Evolutionary conservation across 768 basidiomycete genomes (phyloP), one percentile per base, ranked within the genome.

Genomic region (Pisolithus tinctorius): DNA sequence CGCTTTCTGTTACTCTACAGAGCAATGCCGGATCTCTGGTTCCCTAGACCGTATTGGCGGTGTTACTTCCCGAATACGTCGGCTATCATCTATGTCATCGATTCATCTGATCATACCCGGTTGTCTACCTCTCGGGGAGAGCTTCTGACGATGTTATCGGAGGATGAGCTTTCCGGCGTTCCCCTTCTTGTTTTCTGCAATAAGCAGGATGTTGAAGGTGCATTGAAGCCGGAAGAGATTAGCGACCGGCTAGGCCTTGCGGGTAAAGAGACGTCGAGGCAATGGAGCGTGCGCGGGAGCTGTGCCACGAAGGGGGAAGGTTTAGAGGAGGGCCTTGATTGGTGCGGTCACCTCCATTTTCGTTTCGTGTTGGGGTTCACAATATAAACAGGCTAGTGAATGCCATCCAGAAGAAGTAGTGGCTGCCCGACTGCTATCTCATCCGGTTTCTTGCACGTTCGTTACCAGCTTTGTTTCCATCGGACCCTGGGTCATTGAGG

Each of bases 51-150:
- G 46, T 96, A 95, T 67, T 96, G 93, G 96, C 82, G 96, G 37
- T 99, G 96, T 72, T 99, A 99, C 74, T 99, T 96, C 69, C 94
- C 94, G 11, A 96, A 97, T 67, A 97, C 95, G 3, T 93, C 94
- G 57, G 95, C 93, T 36, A 95, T 99, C 61, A 89, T 99, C 65
- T 99, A 95, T 69, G 96, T 99, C 57, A 98, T 99, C 62, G 93
- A 97, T 69, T 88, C 92, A 10, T 85, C 91, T 36, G 93, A 97
- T 69, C 79, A 79, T 50, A 75, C 83, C 39, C 88, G 93, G 36
- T 71, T 97, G 53, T 69, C 76, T 48, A 93, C 89, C 2, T 93
- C 93, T 48, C 85, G 92, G 54, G 83, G 87, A 37, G 93, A 95
- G 65, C 75, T 97, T 39, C 73, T 96, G 56, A 95, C 93, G 4